Evolutionary conservation across 1,139 yeast species (phyloP), one percentile per base, ranked within the genome.

Genomic region (Taphrina flavorubra): DNA sequence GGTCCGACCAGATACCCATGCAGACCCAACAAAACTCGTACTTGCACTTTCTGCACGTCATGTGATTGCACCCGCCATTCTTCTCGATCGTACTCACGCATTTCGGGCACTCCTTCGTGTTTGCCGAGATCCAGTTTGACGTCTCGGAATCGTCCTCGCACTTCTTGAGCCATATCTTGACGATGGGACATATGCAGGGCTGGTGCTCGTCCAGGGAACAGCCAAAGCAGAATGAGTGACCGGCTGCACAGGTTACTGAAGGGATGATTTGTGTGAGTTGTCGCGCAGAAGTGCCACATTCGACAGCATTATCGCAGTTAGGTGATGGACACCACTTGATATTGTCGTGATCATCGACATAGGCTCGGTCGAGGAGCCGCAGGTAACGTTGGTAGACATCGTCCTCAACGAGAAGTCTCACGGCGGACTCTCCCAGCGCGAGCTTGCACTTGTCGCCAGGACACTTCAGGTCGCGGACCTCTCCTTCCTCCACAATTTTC

Each of bases 11-110:
- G 44, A 81, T 83, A 7, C 87, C 88, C 73, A 86, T 78, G 77
- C 99, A 94, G 63, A 92, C 87, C 99, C 99, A 94, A 77, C 99
- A 94, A 77, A 92, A 94, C 75, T 92, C 90, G 76, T 85, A 79
- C 13, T 78, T 77, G 77, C 99, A 94, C 71, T 87, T 88, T 6
- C 85, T 81, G 77, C 99, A 94, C 0, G 87, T 84, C 97, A 94
- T 92, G 79, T 94, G 99, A 78, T 94, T 70, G 57, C 72, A 70
- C 10, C 86, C 86, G 14, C 86, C 86, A 71, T 81, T 71, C 70
- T 79, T 70, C 46, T 70, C 85, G 64, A 83, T 83, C n/a, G 82
- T 78, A 0, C 87, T 76, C 25, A 77, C 78, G 77, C 94, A 70
- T 49, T 70, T 70, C 1, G 78, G 78, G 76, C 99, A 94, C 64